phyloP scores from a whole-genome alignment of 2,329 filamentous ascomycete genomes.

The Lachnellula arida region DNA sequence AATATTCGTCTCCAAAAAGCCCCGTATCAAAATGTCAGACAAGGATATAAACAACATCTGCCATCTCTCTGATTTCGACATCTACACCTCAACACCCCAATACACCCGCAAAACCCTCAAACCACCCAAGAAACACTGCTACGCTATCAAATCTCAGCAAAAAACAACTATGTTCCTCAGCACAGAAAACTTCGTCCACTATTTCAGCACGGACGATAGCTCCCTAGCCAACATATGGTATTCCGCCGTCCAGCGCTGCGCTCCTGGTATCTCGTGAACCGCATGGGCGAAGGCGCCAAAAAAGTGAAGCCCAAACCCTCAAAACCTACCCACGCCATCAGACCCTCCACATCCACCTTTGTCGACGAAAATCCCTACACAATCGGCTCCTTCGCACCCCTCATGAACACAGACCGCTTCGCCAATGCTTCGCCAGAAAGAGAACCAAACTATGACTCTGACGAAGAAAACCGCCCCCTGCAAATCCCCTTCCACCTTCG shows the following conservation, averaged over 20 bases:
- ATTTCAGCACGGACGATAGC: slow-evolving; percentile 77
- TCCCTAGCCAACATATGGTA: slow-evolving; percentile 64
- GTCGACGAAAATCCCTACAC: slow-evolving; percentile 51
- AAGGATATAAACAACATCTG: slow-evolving; percentile 70
- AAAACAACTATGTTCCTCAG: slow-evolving; percentile 79
- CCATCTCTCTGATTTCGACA: slow-evolving; percentile 87
- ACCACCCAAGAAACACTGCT: slow-evolving; percentile 80
- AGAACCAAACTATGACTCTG: slow-evolving; percentile 20
- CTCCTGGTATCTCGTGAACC: slow-evolving; percentile 84
- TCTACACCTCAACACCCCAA: slow-evolving; percentile 71
- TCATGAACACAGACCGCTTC: slow-evolving; percentile 59
- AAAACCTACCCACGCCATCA: neutral
- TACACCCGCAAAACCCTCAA: slow-evolving; percentile 67
- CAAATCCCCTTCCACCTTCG: slow-evolving; percentile 31
- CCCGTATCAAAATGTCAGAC: slow-evolving; percentile 50
- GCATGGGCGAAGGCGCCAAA: slow-evolving; percentile 43
- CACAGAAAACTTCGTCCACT: slow-evolving; percentile 84
- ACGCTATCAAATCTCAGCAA: slow-evolving; percentile 87
- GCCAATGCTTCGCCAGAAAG: slow-evolving; percentile 28
- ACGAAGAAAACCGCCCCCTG: slow-evolving; percentile 25
- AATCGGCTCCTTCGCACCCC: slow-evolving; percentile 63
- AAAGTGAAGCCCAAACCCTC: slow-evolving; percentile 20
- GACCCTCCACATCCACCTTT: slow-evolving; percentile 28
- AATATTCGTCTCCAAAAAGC: slow-evolving; percentile 64
- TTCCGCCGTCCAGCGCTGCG: slow-evolving; percentile 70